Conservation (phyloP, 208 protist species). For the Leishmania amazonensis region DNA sequence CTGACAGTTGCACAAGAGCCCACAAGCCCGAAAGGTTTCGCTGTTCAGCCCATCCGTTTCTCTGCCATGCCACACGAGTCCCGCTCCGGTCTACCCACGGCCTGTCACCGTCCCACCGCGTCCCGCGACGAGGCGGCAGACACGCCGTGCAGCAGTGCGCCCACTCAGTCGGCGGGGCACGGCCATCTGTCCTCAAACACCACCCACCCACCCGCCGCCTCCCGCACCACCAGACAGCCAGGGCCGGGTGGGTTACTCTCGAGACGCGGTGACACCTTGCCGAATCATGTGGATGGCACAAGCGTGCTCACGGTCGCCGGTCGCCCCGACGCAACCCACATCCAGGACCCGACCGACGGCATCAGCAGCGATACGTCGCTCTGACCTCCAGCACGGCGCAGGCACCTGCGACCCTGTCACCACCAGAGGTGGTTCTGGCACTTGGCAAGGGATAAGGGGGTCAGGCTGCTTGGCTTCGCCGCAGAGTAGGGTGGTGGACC, state of each 20-base stretch:
- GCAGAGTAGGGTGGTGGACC: too few relatives aligned
- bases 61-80: neutral
- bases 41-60: neutral
- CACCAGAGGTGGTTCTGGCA: neutral
- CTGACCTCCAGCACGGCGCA: neutral
- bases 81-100: neutral
- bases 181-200: neutral
- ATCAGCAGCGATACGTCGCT: neutral
- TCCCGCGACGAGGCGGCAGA: neutral
- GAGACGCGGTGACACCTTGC: neutral
- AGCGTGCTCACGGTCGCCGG: neutral
- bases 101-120: neutral
- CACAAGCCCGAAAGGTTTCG: neutral
- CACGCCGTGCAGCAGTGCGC: neutral
- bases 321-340: neutral
- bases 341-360: neutral
- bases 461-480: neutral
- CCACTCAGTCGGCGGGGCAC: neutral
- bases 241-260: neutral
- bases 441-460: neutral
- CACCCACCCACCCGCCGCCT: neutral
- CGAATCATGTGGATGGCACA: neutral
- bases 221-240: too few relatives aligned
- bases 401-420: neutral
- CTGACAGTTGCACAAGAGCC: neutral